Evolutionary conservation across 2,329 filamentous ascomycete species (phyloP), one percentile per base, ranked within the genome.

Genomic region (Rachicladosporium sp.): DNA sequence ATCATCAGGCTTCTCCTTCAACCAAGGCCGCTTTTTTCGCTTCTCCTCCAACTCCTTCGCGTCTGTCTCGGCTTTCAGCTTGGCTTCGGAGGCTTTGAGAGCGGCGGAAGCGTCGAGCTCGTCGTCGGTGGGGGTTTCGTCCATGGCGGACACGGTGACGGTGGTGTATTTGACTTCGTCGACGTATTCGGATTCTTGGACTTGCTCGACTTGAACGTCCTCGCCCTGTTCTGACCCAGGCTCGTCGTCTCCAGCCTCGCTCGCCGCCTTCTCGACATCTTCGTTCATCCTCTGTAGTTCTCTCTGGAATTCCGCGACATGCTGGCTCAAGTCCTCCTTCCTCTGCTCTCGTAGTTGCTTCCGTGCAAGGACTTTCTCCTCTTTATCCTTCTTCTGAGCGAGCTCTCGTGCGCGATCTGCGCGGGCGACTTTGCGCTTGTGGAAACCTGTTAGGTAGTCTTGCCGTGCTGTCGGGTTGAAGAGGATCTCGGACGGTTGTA

Each of bases 121-220:
- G 40, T 87, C 77, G 49, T 76, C 76, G 10, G 82, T 80, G 23
- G 23, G 23, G 23, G 5, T 6, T 10, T 93, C 74, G 46, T 80
- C 81, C 50, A 98, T 86, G 8, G 83, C 81, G 59, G 96, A 89
- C 1, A 98, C 79, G 0, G 85, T 95, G 19, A 98, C 91, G 1
- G 86, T 94, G 1, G 91, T 96, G 59, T 86, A 95, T 57, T 82
- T 83, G 60, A 95, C 89, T 59, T 96, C 91, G 60, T 98, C 91
- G 49, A 95, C 76, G 63, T 95, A 98, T 61, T 96, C 87, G 50
- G 89, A 87, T 58, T 94, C 83, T 50, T 19, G 15, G 15, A 19
- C 15, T 19, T 19, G 15, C 15, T 19, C 15, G 15, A 19, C 15
- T 19, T 19, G 15, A 19, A 3, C 15, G 15, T 19, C 15, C 15